Evolutionary conservation across 176 grass and related monocot species (phyloP).

Genomic region (Musa itinerans): DNA sequence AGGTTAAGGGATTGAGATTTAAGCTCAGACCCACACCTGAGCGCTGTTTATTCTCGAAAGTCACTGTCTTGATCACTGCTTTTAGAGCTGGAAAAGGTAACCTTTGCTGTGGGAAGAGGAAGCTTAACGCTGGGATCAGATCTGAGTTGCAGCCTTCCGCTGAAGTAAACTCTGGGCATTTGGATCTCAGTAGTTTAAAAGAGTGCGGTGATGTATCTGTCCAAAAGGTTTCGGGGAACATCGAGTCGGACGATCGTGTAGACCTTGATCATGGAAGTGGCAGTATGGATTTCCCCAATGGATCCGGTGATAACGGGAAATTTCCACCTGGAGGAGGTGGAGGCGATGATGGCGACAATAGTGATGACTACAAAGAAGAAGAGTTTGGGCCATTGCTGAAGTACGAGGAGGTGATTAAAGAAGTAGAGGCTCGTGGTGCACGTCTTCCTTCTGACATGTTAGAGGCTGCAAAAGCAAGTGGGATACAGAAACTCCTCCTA

Average conservation of each 20-base stretch:
- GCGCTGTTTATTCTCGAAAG: neutral
- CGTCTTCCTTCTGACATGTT: constrained; percentile 66
- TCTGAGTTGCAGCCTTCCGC: neutral
- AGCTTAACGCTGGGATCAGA: neutral
- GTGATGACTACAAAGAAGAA: constrained; percentile 20
- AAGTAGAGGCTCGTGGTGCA: constrained; percentile 37
- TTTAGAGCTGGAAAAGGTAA: neutral
- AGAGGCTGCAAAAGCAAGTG: constrained; percentile 47
- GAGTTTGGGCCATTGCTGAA: constrained; percentile 63
- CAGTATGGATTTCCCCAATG: constrained; percentile 4
- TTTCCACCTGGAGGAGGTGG: constrained; percentile 15
- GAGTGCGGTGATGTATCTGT: neutral
- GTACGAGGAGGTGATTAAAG: constrained; percentile 48
- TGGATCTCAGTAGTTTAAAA: neutral
- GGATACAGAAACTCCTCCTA: constrained; percentile 56
- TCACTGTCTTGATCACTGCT: neutral
- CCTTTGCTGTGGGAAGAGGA: neutral
- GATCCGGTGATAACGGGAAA: constrained; percentile 24
- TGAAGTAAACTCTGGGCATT: neutral
- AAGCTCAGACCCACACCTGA: neutral
- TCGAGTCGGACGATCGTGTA: neutral
- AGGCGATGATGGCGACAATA: neutral
- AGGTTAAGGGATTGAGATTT: neutral
- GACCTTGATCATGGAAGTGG: constrained; percentile 13
- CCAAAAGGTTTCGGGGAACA: neutral